These are phyloP conservation scores for Leccinellum albellum DNA, from an alignment of 768 basidiomycete species.

Conservation along the genomic window DNA sequence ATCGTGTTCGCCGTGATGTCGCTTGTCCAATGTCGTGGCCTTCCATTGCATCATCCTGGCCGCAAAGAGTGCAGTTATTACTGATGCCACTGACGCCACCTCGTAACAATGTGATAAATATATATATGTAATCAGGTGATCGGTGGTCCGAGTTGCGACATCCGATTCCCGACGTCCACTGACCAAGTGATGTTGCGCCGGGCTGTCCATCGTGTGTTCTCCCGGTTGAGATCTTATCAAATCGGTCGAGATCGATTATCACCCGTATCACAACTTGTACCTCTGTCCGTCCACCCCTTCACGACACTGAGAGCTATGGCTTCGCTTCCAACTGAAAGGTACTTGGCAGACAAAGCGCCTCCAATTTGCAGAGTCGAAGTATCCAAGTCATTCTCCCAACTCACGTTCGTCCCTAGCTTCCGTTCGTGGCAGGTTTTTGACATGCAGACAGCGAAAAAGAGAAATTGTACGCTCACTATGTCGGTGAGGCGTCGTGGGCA, in stretches of 20 bases:
- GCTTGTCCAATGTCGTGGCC: too few relatives aligned
- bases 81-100: too few relatives aligned
- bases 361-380: slow-evolving; percentile 74
- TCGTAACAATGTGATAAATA: too few relatives aligned
- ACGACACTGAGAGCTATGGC: slow-evolving; percentile 28
- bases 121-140: slow-evolving; percentile 1
- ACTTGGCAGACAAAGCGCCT: slow-evolving; percentile 71
- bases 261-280: not conserved
- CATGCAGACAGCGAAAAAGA: slow-evolving; percentile 54
- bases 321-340: slow-evolving; percentile 49
- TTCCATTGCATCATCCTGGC: too few relatives aligned
- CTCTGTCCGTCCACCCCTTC: not conserved
- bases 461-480: slow-evolving; percentile 74
- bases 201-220: slow-evolving; percentile 2
- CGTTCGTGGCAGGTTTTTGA: not conserved
- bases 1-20: too few relatives aligned
- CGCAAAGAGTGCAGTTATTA: too few relatives aligned
- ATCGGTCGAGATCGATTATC: slow-evolving; percentile 12
- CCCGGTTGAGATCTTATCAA: slow-evolving; percentile 12
- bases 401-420: slow-evolving; percentile 44
- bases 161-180: slow-evolving; percentile 8
- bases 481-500: slow-evolving; percentile 75
- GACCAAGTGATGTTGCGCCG: slow-evolving; percentile 8
- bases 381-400: slow-evolving; percentile 60
- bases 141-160: not conserved